These are phyloP conservation scores for Tremella fuciformis DNA, from an alignment of 768 basidiomycete species.

Conservation along the genomic window DNA sequence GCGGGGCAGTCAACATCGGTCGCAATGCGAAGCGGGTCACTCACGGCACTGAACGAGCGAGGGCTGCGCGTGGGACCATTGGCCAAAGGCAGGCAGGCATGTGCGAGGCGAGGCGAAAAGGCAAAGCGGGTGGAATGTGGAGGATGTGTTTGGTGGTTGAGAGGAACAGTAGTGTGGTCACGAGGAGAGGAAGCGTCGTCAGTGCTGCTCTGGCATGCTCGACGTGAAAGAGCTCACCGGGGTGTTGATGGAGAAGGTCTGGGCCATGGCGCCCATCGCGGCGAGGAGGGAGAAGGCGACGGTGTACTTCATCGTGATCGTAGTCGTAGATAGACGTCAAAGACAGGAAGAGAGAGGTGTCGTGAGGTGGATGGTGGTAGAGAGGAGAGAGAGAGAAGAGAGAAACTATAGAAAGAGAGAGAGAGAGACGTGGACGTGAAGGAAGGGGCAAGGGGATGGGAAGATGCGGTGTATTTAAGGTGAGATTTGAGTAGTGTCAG, in stretches of 20 bases:
- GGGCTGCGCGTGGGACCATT: conserved; percentile 16
- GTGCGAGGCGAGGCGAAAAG: not conserved
- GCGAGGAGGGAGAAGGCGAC: conserved; percentile 25
- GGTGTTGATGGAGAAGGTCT: conserved; percentile 43
- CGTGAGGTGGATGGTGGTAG: conserved; percentile 7
- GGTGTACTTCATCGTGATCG: conserved; percentile 28
- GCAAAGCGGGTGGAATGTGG: not conserved
- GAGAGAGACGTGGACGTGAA: conserved; percentile 6
- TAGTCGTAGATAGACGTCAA: not conserved
- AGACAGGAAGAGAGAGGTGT: conserved; percentile 1
- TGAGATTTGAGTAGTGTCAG: too few relatives aligned
- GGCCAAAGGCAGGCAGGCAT: conserved; percentile 2
- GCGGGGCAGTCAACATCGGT: not conserved
- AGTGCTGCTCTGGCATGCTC: not conserved
- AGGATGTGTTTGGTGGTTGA: not conserved
- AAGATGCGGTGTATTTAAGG: conserved; percentile 5
- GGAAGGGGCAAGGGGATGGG: conserved; percentile 14
- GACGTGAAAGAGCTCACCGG: conserved; percentile 30
- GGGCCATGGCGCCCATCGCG: conserved; percentile 34
- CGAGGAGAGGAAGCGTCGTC: not conserved
- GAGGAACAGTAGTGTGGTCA: not conserved
- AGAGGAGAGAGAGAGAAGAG: conserved; percentile 3
- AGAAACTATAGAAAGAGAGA: not conserved
- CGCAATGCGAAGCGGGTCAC: conserved; percentile 2
- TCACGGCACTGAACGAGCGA: conserved; percentile 41